A percentile compares a stretch with the other conserved stretches of the same genome.
Conservation (phyloP, 78 protist genomes). For the Dictyostelium citrinum region DNA sequence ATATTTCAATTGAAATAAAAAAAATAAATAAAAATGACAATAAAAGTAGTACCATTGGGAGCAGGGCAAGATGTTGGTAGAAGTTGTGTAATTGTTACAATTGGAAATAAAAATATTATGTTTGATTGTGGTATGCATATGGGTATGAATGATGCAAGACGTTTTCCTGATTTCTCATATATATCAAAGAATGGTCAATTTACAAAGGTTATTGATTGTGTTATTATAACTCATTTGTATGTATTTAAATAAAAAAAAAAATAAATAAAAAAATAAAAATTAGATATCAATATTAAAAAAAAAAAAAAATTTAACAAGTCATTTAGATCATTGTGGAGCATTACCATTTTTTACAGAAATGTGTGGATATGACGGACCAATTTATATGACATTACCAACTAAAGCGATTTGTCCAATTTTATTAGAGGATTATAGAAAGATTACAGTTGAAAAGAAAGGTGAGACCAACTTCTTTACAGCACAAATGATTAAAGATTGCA, state of each 20-base stretch:
- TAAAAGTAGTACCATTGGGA: slow-evolving; percentile 84
- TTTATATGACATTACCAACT: slow-evolving; percentile 97
- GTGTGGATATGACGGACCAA: slow-evolving; percentile 93
- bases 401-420: slow-evolving; percentile 94
- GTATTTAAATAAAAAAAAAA: background rate
- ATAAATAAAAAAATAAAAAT: background rate
- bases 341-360: slow-evolving; percentile 96
- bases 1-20: too few relatives aligned
- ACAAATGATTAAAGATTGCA: slow-evolving; percentile 87
- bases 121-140: slow-evolving; percentile 99
- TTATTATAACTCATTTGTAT: slow-evolving; percentile 91
- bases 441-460: slow-evolving; percentile 85
- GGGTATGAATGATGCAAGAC: slow-evolving; percentile 94
- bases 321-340: slow-evolving; percentile 98
- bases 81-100: slow-evolving; percentile 91
- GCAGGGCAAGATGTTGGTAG: slow-evolving; percentile 97
- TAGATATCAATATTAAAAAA: too few relatives aligned
- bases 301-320: too few relatives aligned
- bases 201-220: slow-evolving; percentile 70
- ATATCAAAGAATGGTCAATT: slow-evolving; percentile 80
- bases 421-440: slow-evolving; percentile 92
- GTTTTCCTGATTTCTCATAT: slow-evolving; percentile 96
- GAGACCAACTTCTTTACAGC: slow-evolving; percentile 89
- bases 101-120: slow-evolving; percentile 91
- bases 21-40: slow-evolving; percentile 44